These are phyloP conservation scores for Pseudozyma tsukubaensis DNA, from an alignment of 1,284 basidiomycete species.

Conservation along the genomic window DNA sequence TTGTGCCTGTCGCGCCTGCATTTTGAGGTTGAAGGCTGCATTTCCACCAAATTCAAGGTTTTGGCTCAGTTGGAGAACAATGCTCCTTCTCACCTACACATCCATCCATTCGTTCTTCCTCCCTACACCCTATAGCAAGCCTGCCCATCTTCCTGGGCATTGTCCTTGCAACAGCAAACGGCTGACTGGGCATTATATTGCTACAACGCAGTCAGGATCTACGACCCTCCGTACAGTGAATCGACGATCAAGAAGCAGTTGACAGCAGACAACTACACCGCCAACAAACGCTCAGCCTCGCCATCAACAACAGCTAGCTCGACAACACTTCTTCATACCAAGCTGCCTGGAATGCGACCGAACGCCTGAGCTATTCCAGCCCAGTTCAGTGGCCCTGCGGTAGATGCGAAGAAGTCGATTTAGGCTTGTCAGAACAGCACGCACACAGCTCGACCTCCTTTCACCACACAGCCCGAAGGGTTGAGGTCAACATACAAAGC, in stretches of 20 bases:
- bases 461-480: not conserved
- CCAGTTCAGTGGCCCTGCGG: not conserved
- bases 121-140: not conserved
- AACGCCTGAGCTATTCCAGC: not conserved
- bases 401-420: constrained; percentile 12
- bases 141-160: not conserved
- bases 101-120: constrained; percentile 14
- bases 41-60: constrained; percentile 34
- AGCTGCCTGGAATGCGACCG: not conserved
- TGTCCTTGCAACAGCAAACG: no score
- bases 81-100: constrained; percentile 10
- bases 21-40: constrained; percentile 1
- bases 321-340: no score
- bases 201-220: no score
- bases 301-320: no score
- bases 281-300: no score
- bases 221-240: no score
- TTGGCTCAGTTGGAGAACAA: constrained; percentile 2
- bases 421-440: not conserved
- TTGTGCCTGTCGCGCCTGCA: constrained; percentile 17
- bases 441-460: not conserved
- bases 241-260: no score
- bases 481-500: constrained; percentile 6
- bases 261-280: no score
- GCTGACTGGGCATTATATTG: no score